phyloP scores from a whole-genome alignment of 1,284 basidiomycete genomes.

The Rhizopogon parksii region DNA sequence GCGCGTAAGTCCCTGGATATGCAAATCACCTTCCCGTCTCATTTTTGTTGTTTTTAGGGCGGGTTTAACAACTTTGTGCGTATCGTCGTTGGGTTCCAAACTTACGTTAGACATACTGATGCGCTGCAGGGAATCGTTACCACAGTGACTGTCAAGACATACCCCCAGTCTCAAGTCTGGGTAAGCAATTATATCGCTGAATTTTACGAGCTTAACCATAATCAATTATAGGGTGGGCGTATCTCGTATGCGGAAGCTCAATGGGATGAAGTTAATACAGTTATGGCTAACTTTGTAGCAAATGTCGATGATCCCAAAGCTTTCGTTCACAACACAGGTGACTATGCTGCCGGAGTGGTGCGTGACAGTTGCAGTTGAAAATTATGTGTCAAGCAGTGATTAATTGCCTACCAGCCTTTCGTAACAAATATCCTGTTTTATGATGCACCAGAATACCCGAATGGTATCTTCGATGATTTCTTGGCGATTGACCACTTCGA shows the following conservation, averaged over 20 bases:
- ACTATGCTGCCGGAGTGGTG: conserved; percentile 38
- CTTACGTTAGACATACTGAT: background rate
- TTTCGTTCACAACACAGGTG: conserved; percentile 45
- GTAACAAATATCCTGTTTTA: conserved; percentile 46
- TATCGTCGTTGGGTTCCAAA: conserved; percentile 1
- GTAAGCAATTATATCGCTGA: conserved; percentile 26
- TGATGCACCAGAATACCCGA: conserved; percentile 34
- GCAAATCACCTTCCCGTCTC: background rate
- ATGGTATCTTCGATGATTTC: conserved; percentile 38
- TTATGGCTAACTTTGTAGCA: conserved; percentile 37
- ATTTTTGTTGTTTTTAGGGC: conserved; percentile 30
- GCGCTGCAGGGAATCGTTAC: conserved; percentile 49
- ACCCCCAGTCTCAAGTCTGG: conserved; percentile 51
- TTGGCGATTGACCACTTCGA: conserved; percentile 26
- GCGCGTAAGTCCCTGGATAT: conserved; percentile 25
- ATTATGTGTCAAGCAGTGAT: conserved; percentile 38
- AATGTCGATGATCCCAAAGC: conserved; percentile 57
- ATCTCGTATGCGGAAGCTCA: too few relatives aligned
- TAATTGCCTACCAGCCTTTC: conserved; percentile 49
- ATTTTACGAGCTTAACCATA: too few relatives aligned
- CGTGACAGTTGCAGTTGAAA: conserved; percentile 35
- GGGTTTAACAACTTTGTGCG: conserved; percentile 56
- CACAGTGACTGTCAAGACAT: conserved; percentile 44
- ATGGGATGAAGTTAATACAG: too few relatives aligned
- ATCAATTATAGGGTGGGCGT: too few relatives aligned